Evolutionary conservation across 768 basidiomycete genomes (phyloP).

Genomic region (Antrodiella citrinella): DNA sequence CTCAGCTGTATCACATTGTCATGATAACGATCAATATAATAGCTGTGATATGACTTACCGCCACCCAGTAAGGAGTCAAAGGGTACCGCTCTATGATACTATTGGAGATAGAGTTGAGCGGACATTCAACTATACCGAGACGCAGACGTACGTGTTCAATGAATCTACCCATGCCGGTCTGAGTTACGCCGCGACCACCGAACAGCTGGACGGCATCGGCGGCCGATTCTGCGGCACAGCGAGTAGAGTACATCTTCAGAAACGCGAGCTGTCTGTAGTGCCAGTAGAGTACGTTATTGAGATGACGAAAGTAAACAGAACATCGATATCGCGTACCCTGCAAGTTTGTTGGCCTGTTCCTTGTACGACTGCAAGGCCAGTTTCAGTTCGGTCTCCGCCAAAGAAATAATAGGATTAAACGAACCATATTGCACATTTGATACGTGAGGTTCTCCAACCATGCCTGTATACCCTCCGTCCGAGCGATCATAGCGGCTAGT

Average conservation of each 20-base stretch:
- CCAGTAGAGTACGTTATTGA: not conserved
- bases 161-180: constrained; percentile 72
- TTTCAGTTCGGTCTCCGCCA: not conserved
- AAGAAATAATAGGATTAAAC: constrained; percentile 7
- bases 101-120: not conserved
- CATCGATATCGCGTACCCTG: constrained; percentile 32
- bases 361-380: constrained; percentile 43
- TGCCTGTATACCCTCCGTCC: constrained; percentile 67
- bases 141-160: constrained; percentile 55
- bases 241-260: constrained; percentile 71
- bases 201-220: constrained; percentile 81
- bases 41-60: constrained; percentile 24
- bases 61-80: constrained; percentile 72
- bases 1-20: constrained; percentile 40
- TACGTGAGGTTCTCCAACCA: constrained; percentile 86
- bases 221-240: constrained; percentile 69
- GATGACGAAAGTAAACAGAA: not conserved
- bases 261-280: constrained; percentile 53
- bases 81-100: constrained; percentile 60
- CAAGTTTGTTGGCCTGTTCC: constrained; percentile 64
- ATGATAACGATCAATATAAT: constrained; percentile 2
- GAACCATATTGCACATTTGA: constrained; percentile 81
- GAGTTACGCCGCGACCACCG: constrained; percentile 81
- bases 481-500: constrained; percentile 83
- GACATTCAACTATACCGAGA: not conserved